phyloP scores from a whole-genome alignment of 2,329 filamentous ascomycete species.

The Laburnicola sp. region DNA sequence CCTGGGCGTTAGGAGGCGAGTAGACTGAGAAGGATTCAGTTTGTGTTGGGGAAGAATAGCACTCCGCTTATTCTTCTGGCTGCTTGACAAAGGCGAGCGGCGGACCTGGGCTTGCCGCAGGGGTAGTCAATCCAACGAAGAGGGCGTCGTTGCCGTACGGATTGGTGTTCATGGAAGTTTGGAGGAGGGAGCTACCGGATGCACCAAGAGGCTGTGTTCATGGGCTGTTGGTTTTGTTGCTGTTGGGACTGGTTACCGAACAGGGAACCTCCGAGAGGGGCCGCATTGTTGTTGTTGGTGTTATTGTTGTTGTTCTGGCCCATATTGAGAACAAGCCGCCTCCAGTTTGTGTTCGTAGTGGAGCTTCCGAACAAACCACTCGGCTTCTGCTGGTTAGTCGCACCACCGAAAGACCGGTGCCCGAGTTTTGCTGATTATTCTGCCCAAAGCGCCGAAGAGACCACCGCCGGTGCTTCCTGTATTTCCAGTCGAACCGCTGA shows the following conservation, averaged over 20 bases:
- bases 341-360: conserved; percentile 44
- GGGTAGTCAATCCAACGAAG: conserved; percentile 71
- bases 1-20: conserved; percentile 76
- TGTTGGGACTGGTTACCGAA: conserved; percentile 51
- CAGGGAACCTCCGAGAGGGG: conserved; percentile 39
- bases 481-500: conserved; percentile 27
- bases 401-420: conserved; percentile 44
- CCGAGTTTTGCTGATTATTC: conserved; percentile 36
- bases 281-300: not conserved
- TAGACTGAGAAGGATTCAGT: conserved; percentile 77
- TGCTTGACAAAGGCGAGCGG: conserved; percentile 78
- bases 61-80: conserved; percentile 74
- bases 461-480: conserved; percentile 31
- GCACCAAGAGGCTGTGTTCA: conserved; percentile 55
- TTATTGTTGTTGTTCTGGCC: conserved; percentile 42
- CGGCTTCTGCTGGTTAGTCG: conserved; percentile 50
- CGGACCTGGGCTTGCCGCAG: conserved; percentile 77
- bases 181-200: conserved; percentile 53
- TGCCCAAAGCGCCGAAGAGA: conserved; percentile 41
- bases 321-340: conserved; percentile 53
- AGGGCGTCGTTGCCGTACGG: conserved; percentile 89
- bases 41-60: conserved; percentile 85
- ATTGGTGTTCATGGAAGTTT: conserved; percentile 65
- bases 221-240: conserved; percentile 45
- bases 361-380: conserved; percentile 48